A percentile compares a stretch with the other conserved stretches of the same genome.
phyloP scores from a whole-genome alignment of 768 basidiomycete species.

The Chalciporus sphaerocephalus region DNA sequence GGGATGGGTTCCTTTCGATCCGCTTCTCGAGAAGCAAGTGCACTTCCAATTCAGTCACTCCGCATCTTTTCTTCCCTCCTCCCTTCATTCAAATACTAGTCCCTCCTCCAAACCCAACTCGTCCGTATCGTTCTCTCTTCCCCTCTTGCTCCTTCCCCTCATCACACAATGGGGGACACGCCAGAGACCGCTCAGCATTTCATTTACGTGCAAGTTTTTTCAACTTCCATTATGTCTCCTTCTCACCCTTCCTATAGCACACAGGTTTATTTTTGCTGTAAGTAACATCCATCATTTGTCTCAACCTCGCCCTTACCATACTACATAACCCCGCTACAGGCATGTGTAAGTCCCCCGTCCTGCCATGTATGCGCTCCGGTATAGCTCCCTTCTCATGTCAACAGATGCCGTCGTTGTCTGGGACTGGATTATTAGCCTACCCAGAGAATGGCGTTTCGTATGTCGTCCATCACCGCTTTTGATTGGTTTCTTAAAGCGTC shows the following conservation, averaged over 20 bases:
- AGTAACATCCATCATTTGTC: constrained; percentile 34
- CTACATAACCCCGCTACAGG: constrained; percentile 42
- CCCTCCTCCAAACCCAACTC: constrained; percentile 7
- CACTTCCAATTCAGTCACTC: constrained; percentile 23
- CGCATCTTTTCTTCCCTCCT: constrained; percentile 27
- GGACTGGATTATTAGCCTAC: constrained; percentile 81
- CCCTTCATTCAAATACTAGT: constrained; percentile 7
- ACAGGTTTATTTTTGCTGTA: constrained; percentile 84
- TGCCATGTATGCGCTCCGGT: constrained; percentile 16
- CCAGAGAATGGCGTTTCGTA: constrained; percentile 76
- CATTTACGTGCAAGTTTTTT: constrained; percentile 58
- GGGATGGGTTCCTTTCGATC: constrained; percentile 10
- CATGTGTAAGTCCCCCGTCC: constrained; percentile 53
- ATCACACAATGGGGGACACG: constrained; percentile 39
- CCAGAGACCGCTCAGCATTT: constrained; percentile 64
- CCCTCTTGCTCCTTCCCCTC: constrained; percentile 16
- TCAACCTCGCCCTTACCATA: constrained; percentile 23
- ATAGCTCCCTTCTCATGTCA: neutral
- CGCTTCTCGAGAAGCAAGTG: constrained; percentile 28
- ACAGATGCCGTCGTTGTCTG: constrained; percentile 77
- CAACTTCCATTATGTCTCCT: neutral
- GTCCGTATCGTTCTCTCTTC: constrained; percentile 8
- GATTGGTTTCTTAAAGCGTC: neutral
- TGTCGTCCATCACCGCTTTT: constrained; percentile 18
- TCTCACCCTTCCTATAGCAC: constrained; percentile 33